A percentile compares a stretch with the other conserved stretches of the same genome.
These are phyloP conservation scores for Jatropha curcas DNA, from an alignment of 345 rosid species.

Conservation along the genomic window DNA sequence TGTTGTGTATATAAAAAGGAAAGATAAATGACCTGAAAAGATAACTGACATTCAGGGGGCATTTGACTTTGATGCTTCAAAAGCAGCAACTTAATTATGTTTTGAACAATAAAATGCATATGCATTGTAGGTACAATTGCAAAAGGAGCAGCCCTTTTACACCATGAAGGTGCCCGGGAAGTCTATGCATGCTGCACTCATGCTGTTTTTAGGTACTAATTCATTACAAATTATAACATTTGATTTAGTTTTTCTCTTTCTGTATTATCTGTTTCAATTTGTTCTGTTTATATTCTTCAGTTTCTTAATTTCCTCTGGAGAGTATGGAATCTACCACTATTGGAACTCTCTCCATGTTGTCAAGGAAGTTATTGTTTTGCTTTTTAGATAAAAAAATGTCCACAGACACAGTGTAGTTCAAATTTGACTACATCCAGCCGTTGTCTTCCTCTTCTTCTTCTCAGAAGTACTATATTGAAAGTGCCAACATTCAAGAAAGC, in stretches of 20 bases:
- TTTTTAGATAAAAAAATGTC: neutral
- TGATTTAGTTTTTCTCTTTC: neutral
- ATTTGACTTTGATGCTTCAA: neutral
- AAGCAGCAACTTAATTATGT: neutral
- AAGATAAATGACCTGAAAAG: neutral
- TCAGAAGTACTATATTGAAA: neutral
- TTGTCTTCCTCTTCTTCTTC: neutral
- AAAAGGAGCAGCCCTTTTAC: slow-evolving; percentile 31
- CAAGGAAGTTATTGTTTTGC: neutral
- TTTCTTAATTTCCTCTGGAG: neutral
- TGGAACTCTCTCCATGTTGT: neutral
- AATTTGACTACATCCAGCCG: neutral
- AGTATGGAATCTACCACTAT: neutral
- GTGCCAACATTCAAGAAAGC: neutral
- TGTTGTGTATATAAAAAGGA: neutral
- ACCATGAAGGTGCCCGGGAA: slow-evolving; percentile 37
- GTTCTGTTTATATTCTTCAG: neutral
- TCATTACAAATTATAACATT: slow-evolving; percentile 4
- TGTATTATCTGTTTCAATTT: neutral
- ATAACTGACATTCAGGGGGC: neutral
- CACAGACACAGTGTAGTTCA: neutral
- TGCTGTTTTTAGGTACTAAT: slow-evolving; percentile 52
- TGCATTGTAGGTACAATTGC: slow-evolving; percentile 44
- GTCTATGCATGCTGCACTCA: slow-evolving; percentile 38
- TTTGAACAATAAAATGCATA: neutral